Base-by-base conservation (phyloP, 768 basidiomycete species). In the Epithele typhae region DNA sequence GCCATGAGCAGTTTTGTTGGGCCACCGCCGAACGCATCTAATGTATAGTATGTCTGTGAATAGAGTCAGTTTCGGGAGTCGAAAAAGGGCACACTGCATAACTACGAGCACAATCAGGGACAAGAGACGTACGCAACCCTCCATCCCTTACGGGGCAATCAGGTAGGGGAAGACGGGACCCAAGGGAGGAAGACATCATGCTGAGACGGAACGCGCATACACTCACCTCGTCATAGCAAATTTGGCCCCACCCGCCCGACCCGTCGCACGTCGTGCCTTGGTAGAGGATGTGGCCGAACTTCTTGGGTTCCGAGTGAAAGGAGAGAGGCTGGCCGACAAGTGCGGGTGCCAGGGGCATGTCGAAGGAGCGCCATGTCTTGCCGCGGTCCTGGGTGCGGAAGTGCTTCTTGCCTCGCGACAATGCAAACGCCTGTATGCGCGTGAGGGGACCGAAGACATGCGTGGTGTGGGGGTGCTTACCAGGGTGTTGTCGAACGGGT, bases 331-430 rank as follows among this genome's bases (percentile, higher is more conserved):
- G 67, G 3, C 73, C 48, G 11, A 84, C 73, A 36, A 76, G 67
- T 0, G 85, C 78, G 0, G 87, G 84, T 0, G 72, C 55, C 5
- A 77, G 40, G 5, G 84, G 79, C 30, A 91, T 74, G 2, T 83
- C 70, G 63, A 97, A 98, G 0, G 78, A 62, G 43, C 80, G 79
- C 95, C 95, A 99, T 25, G 85, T 81, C 66, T 77, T 81, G 45
- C 96, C 95, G 49, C 87, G 78, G 65, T 99, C 86, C 27, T 81
- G 78, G 3, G 96, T 93, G 25, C 87, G 82, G 66, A 89, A 99
- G 64, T 98, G 94, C 18, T 62, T 88, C 10, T 50, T 81, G n/a
- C 71, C 72, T 22, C 76, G 71, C 3, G 92, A 88, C 48, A 99
- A 69, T 27, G 87, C 82, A 62, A 96, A 98, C 0, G 91, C 94